These are phyloP conservation scores for Amylostereum chailletii DNA, from an alignment of 1,284 basidiomycete species.

Conservation along the genomic window DNA sequence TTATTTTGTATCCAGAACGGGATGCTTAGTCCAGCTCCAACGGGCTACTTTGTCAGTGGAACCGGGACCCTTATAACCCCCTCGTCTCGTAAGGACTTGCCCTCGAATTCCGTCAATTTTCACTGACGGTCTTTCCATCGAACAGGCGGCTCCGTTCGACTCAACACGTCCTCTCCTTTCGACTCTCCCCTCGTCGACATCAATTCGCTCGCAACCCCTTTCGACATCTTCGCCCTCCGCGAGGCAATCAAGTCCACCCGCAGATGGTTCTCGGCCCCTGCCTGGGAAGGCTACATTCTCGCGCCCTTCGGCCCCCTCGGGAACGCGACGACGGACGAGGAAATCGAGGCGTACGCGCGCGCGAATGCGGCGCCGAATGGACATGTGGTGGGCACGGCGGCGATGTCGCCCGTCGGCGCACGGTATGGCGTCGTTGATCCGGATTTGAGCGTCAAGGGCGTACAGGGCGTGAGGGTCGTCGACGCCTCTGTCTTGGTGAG, in stretches of 20 bases:
- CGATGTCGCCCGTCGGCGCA: neutral
- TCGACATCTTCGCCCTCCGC: neutral
- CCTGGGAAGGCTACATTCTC: neutral
- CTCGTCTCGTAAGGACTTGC: neutral
- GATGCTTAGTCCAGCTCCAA: neutral
- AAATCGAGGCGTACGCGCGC: neutral
- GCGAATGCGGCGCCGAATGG: neutral
- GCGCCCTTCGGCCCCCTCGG: neutral
- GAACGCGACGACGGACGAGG: neutral
- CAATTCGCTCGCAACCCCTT: neutral
- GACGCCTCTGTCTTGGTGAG: constrained; percentile 22
- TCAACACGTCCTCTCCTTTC: neutral
- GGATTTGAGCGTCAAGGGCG: constrained; percentile 23
- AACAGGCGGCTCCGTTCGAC: neutral
- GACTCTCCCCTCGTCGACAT: neutral
- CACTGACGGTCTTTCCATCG: no score
- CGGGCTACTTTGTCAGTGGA: neutral
- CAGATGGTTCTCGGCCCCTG: neutral
- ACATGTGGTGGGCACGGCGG: neutral
- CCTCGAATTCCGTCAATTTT: no score
- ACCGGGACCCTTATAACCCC: neutral
- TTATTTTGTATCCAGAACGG: neutral
- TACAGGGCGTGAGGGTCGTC: constrained; percentile 20
- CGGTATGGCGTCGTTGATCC: constrained; percentile 19
- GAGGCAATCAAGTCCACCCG: neutral